phyloP scores from a whole-genome alignment of 768 basidiomycete genomes.

The Tricholoma saponaceum region DNA sequence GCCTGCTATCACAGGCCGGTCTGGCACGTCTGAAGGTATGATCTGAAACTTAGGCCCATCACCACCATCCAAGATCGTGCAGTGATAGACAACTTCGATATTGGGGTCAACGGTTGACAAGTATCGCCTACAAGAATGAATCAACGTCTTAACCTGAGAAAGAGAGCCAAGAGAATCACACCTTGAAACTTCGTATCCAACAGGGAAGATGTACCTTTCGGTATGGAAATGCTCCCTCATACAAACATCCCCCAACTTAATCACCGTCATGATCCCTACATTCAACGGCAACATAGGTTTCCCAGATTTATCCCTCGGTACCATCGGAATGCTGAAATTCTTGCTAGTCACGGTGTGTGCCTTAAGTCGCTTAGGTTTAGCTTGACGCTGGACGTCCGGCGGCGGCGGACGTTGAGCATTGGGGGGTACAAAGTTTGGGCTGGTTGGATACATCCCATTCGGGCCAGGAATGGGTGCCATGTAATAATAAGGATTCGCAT shows the following conservation, averaged over 20 bases:
- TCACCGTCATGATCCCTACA: conserved; percentile 85
- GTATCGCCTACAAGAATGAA: conserved; percentile 52
- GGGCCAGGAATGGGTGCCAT: conserved; percentile 34
- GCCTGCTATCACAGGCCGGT: conserved; percentile 73
- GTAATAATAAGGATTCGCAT: conserved; percentile 39
- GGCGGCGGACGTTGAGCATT: conserved; percentile 21
- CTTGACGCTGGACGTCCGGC: conserved; percentile 39
- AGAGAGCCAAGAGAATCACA: conserved; percentile 24
- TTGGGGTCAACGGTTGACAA: conserved; percentile 69
- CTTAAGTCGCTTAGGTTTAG: conserved; percentile 75
- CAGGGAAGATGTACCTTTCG: conserved; percentile 85
- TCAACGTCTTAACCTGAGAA: neutral
- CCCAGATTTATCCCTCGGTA: conserved; percentile 69
- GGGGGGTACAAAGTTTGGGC: conserved; percentile 23
- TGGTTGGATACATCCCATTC: conserved; percentile 31
- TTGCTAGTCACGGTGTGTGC: conserved; percentile 78
- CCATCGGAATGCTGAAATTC: conserved; percentile 72
- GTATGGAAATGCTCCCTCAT: conserved; percentile 85
- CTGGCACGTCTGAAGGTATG: conserved; percentile 66
- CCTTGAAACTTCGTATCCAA: conserved; percentile 83
- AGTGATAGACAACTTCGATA: conserved; percentile 70
- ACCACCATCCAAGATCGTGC: conserved; percentile 81
- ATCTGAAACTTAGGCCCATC: conserved; percentile 87
- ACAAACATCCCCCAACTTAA: conserved; percentile 70
- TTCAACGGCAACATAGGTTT: conserved; percentile 73